Evolutionary conservation across 1,284 basidiomycete genomes (phyloP).

Genomic region (Quambalaria eucalypti): DNA sequence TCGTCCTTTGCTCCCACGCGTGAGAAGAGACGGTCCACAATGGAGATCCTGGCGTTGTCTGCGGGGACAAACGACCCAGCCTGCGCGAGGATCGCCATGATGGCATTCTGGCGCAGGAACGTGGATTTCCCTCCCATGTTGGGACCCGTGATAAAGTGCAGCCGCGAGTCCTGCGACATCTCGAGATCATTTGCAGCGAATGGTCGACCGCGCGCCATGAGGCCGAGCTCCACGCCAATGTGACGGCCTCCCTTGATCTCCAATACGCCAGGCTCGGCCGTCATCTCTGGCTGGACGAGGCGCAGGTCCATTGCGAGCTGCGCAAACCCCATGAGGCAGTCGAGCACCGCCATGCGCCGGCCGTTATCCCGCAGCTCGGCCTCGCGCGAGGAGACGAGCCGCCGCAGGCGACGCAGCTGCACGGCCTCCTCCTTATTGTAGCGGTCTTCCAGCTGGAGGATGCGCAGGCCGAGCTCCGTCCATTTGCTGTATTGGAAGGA

Average conservation of each 20-base stretch:
- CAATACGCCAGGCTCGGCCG: conserved; percentile 36
- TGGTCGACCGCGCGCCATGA: conserved; percentile 66
- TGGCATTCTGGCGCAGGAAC: conserved; percentile 77
- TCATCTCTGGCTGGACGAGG: conserved; percentile 63
- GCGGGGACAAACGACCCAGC: conserved; percentile 88
- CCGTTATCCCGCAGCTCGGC: conserved; percentile 60
- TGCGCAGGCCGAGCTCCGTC: conserved; percentile 21
- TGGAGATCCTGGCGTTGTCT: conserved; percentile 63
- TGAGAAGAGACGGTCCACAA: conserved; percentile 85
- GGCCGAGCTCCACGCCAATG: conserved; percentile 81
- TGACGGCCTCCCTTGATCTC: conserved; percentile 73
- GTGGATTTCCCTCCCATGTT: conserved; percentile 95
- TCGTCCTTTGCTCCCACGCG: conserved; percentile 95
- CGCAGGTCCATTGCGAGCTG: conserved; percentile 69
- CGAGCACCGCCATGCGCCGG: conserved; percentile 75
- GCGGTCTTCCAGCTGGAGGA: conserved; percentile 19
- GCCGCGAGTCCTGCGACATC: conserved; percentile 54
- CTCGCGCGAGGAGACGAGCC: conserved; percentile 13
- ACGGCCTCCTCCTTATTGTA: conserved; percentile 19
- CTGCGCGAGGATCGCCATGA: conserved; percentile 85
- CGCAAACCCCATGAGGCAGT: conserved; percentile 74
- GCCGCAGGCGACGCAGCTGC: conserved; percentile 30
- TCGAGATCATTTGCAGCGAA: conserved; percentile 61
- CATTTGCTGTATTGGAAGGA: conserved; percentile 33
- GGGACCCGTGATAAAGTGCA: conserved; percentile 81